A percentile compares a stretch with the other conserved stretches of the same genome.
These are phyloP conservation scores for Aureobasidium sp. DNA, from an alignment of 2,329 filamentous ascomycete species.

Conservation along the genomic window DNA sequence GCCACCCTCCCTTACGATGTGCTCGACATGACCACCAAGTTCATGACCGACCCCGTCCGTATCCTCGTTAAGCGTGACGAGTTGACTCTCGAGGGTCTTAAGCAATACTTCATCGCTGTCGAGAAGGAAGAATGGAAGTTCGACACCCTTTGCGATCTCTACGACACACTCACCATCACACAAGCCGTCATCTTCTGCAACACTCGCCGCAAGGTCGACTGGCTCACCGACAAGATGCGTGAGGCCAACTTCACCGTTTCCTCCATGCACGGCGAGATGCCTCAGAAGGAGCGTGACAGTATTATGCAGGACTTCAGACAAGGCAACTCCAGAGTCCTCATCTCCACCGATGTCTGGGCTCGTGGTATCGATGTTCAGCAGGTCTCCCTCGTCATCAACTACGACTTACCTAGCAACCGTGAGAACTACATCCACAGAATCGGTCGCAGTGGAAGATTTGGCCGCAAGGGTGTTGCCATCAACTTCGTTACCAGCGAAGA, in stretches of 20 bases:
- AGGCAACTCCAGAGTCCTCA: conserved; percentile 90
- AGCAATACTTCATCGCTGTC: conserved; percentile 98
- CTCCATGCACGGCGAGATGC: conserved; percentile 99
- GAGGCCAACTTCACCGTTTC: conserved; percentile 98
- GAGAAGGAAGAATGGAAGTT: conserved; percentile 99
- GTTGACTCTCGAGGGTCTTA: conserved; percentile 90
- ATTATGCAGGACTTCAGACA: conserved; percentile 99
- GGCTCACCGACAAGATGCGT: conserved; percentile 98
- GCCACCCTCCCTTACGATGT: conserved; percentile 97
- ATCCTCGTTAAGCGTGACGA: conserved; percentile 99
- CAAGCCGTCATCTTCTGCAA: conserved; percentile 99
- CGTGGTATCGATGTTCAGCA: conserved; percentile 98
- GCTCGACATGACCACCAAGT: conserved; percentile 98
- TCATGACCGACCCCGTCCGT: conserved; percentile 97
- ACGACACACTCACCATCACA: conserved; percentile 96
- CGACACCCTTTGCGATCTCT: conserved; percentile 95
- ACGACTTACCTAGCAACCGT: conserved; percentile 94
- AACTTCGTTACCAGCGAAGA: conserved; percentile 99
- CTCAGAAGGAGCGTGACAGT: conserved; percentile 92
- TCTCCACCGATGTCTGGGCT: conserved; percentile 96
- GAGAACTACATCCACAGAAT: conserved; percentile 99
- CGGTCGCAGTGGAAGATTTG: conserved; percentile 88
- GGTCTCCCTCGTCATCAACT: conserved; percentile 97
- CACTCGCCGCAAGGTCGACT: conserved; percentile 97
- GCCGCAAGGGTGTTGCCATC: conserved; percentile 97